Base-by-base conservation (phyloP, 345 rosid genomes). In the Citrus sp. region DNA sequence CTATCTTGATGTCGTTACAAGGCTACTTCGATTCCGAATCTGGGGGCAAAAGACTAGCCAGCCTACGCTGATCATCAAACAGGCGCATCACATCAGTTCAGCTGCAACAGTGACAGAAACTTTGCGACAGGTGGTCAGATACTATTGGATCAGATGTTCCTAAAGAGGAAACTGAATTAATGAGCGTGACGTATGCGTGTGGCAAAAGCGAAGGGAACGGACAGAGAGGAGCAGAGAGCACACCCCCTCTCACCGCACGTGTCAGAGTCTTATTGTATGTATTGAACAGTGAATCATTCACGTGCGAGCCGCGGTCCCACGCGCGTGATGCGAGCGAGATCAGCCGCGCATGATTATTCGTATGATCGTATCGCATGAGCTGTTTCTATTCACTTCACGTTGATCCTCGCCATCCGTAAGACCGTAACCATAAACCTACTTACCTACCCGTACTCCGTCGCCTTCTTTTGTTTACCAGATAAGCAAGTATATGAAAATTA, bases 291-390 rank as follows among this genome's bases (percentile, higher is more conserved):
- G 28, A 25, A 18, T 49, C 8, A 16, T 78, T 86, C 85, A 84
- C 81, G 87, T 86, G 87, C 40, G 72, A 6, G 22, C 4, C 4
- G 56, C 12, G 76, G 78, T 61, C 73, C 77, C 75, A 72, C 75
- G 69, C 71, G 65, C 61, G 40, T 76, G 84, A 80, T 46, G 73
- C 46, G 37, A 55, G 72, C 37, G 37, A 55, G 75, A 81, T 73
- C 76, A 40, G 67, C 78, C 80, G 72, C 74, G 74, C 80, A 19
- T 2, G 19, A 42, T 18, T 30, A 2, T 13, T 10, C 22, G 21
- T 6, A 12, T 30, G 16, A 7, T 21, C n/a, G 13, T 1, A 72
- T 5, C 58, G 58, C 3, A 10, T 7, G 21, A n/a, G 80, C 83
- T 65, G 80, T 66, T 58, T 55, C 34, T 64, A 49, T 32, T 80